Percentiles rank a stretch among this genome's conserved stretches.
Evolutionary conservation across 2,329 filamentous ascomycete species (phyloP).

Genomic region (Tricladium varicosporioides): DNA sequence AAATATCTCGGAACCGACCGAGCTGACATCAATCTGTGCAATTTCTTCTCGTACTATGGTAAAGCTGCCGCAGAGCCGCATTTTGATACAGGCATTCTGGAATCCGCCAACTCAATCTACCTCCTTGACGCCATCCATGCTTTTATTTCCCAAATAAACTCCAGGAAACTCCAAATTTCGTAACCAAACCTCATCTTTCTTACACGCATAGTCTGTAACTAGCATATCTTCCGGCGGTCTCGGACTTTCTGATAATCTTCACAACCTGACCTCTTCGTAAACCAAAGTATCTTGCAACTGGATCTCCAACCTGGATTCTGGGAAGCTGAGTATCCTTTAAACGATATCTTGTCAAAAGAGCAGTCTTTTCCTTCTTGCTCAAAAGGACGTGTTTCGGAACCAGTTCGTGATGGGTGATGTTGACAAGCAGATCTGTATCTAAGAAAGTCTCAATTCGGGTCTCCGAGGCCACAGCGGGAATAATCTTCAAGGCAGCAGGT

Average conservation of each 20-base stretch:
- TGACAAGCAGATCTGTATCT: slow-evolving; percentile 93
- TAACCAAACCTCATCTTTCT: slow-evolving; percentile 15
- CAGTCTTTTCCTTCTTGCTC: slow-evolving; percentile 83
- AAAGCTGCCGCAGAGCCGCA: too few relatives aligned
- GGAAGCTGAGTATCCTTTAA: slow-evolving; percentile 97
- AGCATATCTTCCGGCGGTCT: slow-evolving; percentile 94
- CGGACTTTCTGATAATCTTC: slow-evolving; percentile 94
- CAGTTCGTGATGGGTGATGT: slow-evolving; percentile 96
- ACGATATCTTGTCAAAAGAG: slow-evolving; percentile 83
- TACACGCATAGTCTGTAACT: slow-evolving; percentile 78
- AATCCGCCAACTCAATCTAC: slow-evolving; percentile 16
- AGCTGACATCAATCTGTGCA: too few relatives aligned
- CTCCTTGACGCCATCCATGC: slow-evolving; percentile 21
- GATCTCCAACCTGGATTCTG: slow-evolving; percentile 85
- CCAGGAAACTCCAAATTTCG: slow-evolving; percentile 16
- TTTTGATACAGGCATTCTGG: background rate
- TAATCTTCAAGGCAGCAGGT: slow-evolving; percentile 81
- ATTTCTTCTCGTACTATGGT: too few relatives aligned
- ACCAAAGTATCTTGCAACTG: slow-evolving; percentile 88
- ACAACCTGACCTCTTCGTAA: slow-evolving; percentile 91
- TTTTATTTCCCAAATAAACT: slow-evolving; percentile 21
- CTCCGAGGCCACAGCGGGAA: slow-evolving; percentile 71
- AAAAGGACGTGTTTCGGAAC: slow-evolving; percentile 92
- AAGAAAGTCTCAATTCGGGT: slow-evolving; percentile 91
- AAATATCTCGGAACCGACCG: too few relatives aligned